Evolutionary conservation across 129 eudicot species (phyloP), one percentile per base, ranked within the genome.

Genomic region (Daucus carota): DNA sequence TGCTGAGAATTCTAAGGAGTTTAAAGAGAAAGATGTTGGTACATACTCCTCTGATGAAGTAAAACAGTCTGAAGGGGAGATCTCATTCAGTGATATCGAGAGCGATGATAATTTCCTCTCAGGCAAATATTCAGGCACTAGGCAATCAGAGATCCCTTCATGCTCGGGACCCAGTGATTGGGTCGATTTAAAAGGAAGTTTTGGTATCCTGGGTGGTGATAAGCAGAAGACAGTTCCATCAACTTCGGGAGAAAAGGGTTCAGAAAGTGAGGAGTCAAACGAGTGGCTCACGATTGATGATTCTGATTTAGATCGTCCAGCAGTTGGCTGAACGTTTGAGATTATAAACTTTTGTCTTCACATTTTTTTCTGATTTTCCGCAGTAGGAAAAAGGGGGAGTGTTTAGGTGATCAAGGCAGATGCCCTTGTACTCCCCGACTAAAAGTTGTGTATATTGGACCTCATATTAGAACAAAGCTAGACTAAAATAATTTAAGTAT

Each of bases 271-370:
- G 78, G 94, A 80, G 10, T 88, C 94, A 18, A 77, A 75, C 75
- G 96, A 84, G 48, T 92, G 97, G 97, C 89, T 83, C 68, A 81
- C 83, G 18, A 86, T 92, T 28, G 96, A 87, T 73, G 97, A 87
- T 75, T 50, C 60, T 63, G 92, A 90, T 85, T 79, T 76, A 66
- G 90, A 84, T 59, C 76, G 78, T 73, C 70, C 77, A 57, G 68
- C 78, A 47, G 28, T 62, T 77, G 65, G 45, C 66, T 82, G 66
- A 79, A 44, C n/a, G 46, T 69, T 66, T 52, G 16, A 57, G 41
- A 54, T 34, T 59, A 22, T 42, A 2, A 1, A 11, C 26, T 5
- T 72, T 14, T 42, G 3, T 29, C 22, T 63, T 63, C 68, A 28
- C 12, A 13, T 63, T 63, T 62, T 59, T 11, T 65, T 67, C 13